A percentile compares a stretch with the other conserved stretches of the same genome.
Conservation (phyloP, 345 rosid genomes). For the Eucalyptus cladocalyx region DNA sequence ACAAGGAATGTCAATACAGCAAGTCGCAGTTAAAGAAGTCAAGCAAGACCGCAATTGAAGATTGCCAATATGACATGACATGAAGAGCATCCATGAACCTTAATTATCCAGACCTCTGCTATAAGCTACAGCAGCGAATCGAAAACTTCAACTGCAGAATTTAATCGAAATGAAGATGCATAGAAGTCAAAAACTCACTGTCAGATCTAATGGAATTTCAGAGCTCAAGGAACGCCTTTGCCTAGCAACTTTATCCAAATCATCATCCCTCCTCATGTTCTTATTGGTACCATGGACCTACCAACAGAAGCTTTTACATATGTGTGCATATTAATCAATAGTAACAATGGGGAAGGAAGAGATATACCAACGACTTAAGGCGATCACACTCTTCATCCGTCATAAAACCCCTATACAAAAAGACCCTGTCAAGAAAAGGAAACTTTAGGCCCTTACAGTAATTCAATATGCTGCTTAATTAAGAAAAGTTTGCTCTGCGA, state of each 20-base stretch:
- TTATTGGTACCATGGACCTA: slow-evolving; percentile 22
- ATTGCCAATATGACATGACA: not conserved
- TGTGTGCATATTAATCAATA: not conserved
- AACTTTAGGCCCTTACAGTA: not conserved
- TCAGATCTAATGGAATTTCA: slow-evolving; percentile 7
- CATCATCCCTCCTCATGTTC: not conserved
- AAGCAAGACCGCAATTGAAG: not conserved
- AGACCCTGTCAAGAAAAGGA: slow-evolving; percentile 43
- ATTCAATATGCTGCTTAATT: not conserved
- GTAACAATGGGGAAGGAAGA: not conserved
- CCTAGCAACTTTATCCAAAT: slow-evolving; percentile 2
- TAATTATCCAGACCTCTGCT: not conserved
- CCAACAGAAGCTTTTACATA: not conserved
- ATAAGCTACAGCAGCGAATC: not conserved
- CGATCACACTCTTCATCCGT: slow-evolving; percentile 71
- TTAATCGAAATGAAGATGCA: not conserved
- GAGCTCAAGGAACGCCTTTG: slow-evolving; percentile 19
- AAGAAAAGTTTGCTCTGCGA: not conserved
- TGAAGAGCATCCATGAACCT: not conserved
- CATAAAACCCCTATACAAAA: slow-evolving; percentile 56
- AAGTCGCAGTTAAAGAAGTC: not conserved
- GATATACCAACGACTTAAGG: slow-evolving; percentile 52
- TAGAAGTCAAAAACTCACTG: slow-evolving; percentile 19
- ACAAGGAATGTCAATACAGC: not conserved
- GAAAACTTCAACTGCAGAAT: not conserved